A percentile compares a stretch with the other conserved stretches of the same genome.
Evolutionary conservation across 495 filamentous ascomycete species (phyloP).

Genomic region (Aspergillus leporis): DNA sequence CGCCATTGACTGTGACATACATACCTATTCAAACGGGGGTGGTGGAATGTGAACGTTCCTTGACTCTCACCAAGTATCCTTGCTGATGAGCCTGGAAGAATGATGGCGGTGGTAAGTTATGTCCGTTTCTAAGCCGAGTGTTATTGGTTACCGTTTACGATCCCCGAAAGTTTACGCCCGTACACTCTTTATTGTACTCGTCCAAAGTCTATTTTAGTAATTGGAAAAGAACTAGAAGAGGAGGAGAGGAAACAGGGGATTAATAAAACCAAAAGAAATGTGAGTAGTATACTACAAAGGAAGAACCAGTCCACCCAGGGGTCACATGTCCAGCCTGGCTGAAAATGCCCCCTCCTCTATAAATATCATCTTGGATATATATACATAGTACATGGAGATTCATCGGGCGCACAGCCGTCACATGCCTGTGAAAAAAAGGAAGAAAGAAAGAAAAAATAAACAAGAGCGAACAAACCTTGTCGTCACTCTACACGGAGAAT

Average conservation of each 20-base stretch:
- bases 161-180: not conserved
- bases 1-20: too few species aligned
- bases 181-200: not conserved
- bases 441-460: not conserved
- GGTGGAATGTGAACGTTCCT: too few species aligned
- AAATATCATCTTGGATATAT: not conserved
- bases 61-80: too few species aligned
- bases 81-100: not conserved
- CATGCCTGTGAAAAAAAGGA: not conserved
- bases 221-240: not conserved
- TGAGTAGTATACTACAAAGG: not conserved
- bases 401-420: not conserved
- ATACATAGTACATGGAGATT: not conserved
- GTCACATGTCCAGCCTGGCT: not conserved
- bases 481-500: slow-evolving; percentile 40
- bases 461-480: not conserved
- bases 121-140: not conserved
- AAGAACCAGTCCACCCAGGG: not conserved
- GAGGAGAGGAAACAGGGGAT: not conserved
- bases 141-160: not conserved
- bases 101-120: not conserved
- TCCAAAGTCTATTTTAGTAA: not conserved
- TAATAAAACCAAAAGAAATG: not conserved
- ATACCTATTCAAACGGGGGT: too few species aligned
- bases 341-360: not conserved